Evolutionary conservation across 441 rosid species (phyloP), one percentile per base, ranked within the genome.

Genomic region (Gossypium gossypioides): DNA sequence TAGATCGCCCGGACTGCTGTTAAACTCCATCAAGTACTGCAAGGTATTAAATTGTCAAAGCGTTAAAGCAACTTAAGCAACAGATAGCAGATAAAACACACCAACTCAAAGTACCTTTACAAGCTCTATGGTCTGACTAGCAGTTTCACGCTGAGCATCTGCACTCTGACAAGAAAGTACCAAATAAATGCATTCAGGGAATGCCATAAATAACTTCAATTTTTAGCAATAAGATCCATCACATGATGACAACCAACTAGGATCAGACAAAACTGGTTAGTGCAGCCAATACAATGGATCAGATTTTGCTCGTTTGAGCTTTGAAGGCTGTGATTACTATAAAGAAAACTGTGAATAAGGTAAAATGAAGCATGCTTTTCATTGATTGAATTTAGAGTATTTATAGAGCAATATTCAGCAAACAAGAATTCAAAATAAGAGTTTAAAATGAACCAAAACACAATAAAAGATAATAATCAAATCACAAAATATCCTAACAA

Each of bases 11-110:
- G 99, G 99, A 79, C 98, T 91, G 81, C 99, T 85, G 79, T 93
- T 93, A 77, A 96, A 96, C 88, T 93, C 99, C 97, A 91, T 90
- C 84, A 96, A 79, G 87, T 93, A 90, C 99, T 93, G 97, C 87
- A 81, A 64, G 64, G 65, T 64, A 68, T 75, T 72, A 74, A 72
- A 52, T 34, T 44, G 74, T 58, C 29, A 71, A 60, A 13, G 63
- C 27, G 78, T 84, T 57, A 81, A 73, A 8, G 60, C 56, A 75
- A 77, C 44, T 8, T 3, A 58, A 69, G 55, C 27, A 48, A 46
- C 37, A n/a, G 15, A 57, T 58, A 50, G 27, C 55, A 55, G 34
- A 59, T 25, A 54, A 74, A 74, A 51, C 46, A 73, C 56, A 74
- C 76, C 55, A 56, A 54, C 32, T 34, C 44, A 42, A 15, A 81